These are phyloP conservation scores for Sporothrix protearum DNA, from an alignment of 2,329 filamentous ascomycete genomes.

Conservation along the genomic window DNA sequence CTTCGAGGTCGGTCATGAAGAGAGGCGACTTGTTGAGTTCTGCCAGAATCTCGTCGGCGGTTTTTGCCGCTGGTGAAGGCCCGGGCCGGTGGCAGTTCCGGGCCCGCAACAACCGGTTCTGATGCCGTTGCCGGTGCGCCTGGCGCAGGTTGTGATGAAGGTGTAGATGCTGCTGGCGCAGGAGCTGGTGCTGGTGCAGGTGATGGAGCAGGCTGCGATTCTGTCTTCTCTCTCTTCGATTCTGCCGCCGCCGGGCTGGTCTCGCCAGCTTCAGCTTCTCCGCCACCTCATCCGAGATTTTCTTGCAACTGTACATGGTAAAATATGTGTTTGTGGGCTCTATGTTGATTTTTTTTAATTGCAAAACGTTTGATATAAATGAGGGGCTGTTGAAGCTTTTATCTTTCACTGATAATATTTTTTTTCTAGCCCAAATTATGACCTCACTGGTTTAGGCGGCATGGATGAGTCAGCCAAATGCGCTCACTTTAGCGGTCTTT, in stretches of 20 bases:
- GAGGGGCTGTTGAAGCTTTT: neutral
- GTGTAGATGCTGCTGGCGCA: neutral
- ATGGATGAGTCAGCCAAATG: neutral
- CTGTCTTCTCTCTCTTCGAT: neutral
- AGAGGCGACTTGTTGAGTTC: constrained; percentile 66
- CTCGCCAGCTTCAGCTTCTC: constrained; percentile 24
- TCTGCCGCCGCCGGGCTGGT: neutral
- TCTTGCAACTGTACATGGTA: constrained; percentile 28
- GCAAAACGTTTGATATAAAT: no score
- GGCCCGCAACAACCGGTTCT: constrained; percentile 29
- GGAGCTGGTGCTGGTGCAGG: neutral
- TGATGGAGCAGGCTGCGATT: neutral
- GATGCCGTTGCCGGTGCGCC: neutral
- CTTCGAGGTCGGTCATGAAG: constrained; percentile 92
- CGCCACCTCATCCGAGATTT: constrained; percentile 25
- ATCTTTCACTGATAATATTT: neutral
- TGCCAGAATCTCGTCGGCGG: constrained; percentile 53
- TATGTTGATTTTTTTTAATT: neutral
- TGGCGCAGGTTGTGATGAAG: neutral
- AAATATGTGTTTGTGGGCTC: neutral
- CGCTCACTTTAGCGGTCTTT: neutral
- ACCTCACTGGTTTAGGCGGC: neutral
- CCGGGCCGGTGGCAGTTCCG: constrained; percentile 47
- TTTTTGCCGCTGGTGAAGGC: constrained; percentile 44
- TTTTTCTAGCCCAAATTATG: constrained; percentile 13